phyloP scores from a whole-genome alignment of 106 monocot species.

The Dioscorea alata region DNA sequence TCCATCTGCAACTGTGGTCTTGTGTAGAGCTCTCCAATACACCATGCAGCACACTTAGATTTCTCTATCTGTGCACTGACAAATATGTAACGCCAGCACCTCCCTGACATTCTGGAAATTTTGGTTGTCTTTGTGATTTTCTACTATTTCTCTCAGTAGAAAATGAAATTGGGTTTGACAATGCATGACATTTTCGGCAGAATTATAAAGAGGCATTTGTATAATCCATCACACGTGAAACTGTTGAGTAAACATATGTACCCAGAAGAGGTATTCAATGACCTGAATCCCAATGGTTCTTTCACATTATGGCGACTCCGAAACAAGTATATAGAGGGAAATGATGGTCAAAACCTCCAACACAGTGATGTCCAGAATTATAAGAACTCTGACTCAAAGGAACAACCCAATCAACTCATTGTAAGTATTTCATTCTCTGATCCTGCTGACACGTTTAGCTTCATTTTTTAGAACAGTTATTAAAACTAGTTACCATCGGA shows the following conservation, averaged over 20 bases:
- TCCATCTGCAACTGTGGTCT: too few species aligned
- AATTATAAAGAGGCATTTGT: too few species aligned
- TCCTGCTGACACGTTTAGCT: not conserved
- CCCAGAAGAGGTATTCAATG: slow-evolving; percentile 42
- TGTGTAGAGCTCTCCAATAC: too few species aligned
- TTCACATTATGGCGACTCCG: too few species aligned
- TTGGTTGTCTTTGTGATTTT: too few species aligned
- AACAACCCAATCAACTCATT: slow-evolving; percentile 2
- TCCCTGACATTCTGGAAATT: too few species aligned
- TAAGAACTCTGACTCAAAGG: not conserved
- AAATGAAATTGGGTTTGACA: not conserved
- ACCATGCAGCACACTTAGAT: too few species aligned
- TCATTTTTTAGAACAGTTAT: not conserved
- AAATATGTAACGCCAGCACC: too few species aligned
- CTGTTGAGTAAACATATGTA: slow-evolving; percentile 33
- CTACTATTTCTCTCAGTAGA: too few species aligned
- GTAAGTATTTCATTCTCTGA: not conserved
- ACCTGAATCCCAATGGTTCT: too few species aligned
- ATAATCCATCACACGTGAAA: slow-evolving; percentile 10
- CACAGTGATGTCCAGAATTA: not conserved
- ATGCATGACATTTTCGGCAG: slow-evolving; percentile 6
- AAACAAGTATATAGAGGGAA: slow-evolving; percentile 17
- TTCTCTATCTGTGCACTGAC: too few species aligned
- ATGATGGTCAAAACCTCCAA: slow-evolving; percentile 1
- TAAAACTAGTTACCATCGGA: not conserved